Conservation (phyloP, 1,139 yeast species). For the Candida mesenterica region DNA sequence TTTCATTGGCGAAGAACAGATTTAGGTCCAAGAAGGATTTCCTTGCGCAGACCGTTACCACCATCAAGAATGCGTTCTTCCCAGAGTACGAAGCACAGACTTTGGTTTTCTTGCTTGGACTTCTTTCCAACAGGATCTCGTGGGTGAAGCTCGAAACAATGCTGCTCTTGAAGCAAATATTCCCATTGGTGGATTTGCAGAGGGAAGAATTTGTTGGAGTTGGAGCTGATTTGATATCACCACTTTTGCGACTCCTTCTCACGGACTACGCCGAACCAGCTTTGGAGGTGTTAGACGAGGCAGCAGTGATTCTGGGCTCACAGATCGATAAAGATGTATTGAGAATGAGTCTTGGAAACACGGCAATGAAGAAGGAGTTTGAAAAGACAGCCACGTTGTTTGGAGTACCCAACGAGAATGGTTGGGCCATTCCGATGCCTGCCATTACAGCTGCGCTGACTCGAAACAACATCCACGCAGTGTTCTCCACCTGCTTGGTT, state of each 20-base stretch:
- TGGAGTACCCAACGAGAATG: slow-evolving; percentile 96
- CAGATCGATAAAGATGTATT: slow-evolving; percentile 88
- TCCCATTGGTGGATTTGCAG: slow-evolving; percentile 75
- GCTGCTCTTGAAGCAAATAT: slow-evolving; percentile 66
- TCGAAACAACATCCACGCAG: slow-evolving; percentile 92
- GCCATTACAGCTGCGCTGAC: slow-evolving; percentile 85
- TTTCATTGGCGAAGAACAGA: slow-evolving; percentile 71
- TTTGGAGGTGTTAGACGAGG: slow-evolving; percentile 83
- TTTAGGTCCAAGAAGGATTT: slow-evolving; percentile 90
- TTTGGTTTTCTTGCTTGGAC: slow-evolving; percentile 71
- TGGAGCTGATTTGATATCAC: slow-evolving; percentile 94
- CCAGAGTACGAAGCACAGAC: slow-evolving; percentile 75
- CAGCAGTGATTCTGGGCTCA: slow-evolving; percentile 82
- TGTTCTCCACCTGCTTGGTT: slow-evolving; percentile 76
- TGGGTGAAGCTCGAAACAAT: slow-evolving; percentile 85
- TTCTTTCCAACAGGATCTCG: slow-evolving; percentile 68
- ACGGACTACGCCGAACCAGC: slow-evolving; percentile 91
- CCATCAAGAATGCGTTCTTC: slow-evolving; percentile 65
- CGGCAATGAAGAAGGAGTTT: slow-evolving; percentile 73
- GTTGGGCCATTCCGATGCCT: slow-evolving; percentile 98
- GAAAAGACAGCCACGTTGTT: slow-evolving; percentile 86
- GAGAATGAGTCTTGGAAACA: slow-evolving; percentile 86
- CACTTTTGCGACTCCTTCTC: slow-evolving; percentile 73
- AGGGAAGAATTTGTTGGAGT: slow-evolving; percentile 82
- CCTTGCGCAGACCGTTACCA: slow-evolving; percentile 72